These are phyloP conservation scores for Sugiyamaella chiloensis DNA, from an alignment of 805 yeast species.

Conservation along the genomic window DNA sequence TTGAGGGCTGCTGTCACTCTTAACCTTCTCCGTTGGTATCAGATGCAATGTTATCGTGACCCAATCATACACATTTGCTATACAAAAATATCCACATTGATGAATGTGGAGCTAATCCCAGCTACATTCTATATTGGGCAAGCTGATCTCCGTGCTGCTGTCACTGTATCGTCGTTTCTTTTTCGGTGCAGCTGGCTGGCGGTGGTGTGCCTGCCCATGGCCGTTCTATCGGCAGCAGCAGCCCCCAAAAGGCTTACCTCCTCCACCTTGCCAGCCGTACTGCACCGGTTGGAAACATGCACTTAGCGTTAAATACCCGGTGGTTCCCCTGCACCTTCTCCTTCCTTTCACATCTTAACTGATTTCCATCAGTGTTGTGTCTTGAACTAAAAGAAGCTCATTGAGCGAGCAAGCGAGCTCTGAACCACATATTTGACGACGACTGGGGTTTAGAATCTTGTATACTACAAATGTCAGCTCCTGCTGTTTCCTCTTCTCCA, in stretches of 20 bases:
- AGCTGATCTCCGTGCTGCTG: no score
- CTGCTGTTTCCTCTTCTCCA: background rate
- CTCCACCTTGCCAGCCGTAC: no score
- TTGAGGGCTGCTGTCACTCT: constrained; percentile 3
- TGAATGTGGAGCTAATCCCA: background rate
- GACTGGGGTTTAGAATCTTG: no score
- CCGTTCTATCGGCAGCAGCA: background rate
- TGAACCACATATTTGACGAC: no score
- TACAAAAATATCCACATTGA: background rate
- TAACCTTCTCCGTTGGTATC: constrained; percentile 1
- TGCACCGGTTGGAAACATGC: constrained; percentile 3
- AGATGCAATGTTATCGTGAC: constrained; percentile 1
- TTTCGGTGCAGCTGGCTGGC: no score
- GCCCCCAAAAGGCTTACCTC: no score
- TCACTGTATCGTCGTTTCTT: background rate
- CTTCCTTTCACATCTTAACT: background rate
- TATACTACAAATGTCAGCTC: background rate
- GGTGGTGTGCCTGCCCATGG: no score
- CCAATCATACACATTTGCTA: background rate
- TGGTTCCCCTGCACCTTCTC: background rate
- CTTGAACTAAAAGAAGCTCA: no score
- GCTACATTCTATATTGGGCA: no score
- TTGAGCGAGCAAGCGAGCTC: no score
- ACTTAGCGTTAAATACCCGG: constrained; percentile 7
- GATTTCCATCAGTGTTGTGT: background rate